These are phyloP conservation scores for Macrophomina pseudophaseolina DNA, from an alignment of 2,329 filamentous ascomycete genomes.

Conservation along the genomic window DNA sequence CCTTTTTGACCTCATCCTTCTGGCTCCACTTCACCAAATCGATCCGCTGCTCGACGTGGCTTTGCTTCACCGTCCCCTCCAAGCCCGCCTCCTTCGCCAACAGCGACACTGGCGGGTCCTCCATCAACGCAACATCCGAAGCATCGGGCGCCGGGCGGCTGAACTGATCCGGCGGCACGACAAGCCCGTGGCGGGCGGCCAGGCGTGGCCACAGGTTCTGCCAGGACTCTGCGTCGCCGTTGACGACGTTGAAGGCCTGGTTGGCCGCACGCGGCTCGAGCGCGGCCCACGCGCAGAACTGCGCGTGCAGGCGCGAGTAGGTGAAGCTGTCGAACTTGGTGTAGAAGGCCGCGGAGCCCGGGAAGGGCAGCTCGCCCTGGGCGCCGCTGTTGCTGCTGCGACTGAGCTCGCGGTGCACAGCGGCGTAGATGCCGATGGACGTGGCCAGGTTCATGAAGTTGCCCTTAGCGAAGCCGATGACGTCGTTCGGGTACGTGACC, in stretches of 20 bases:
- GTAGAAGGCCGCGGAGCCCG: conserved; percentile 38
- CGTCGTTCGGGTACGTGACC: conserved; percentile 53
- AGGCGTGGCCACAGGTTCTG: too few relatives aligned
- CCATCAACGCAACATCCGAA: too few relatives aligned
- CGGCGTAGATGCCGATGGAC: conserved; percentile 37
- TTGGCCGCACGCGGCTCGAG: conserved; percentile 5
- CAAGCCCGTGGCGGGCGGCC: too few relatives aligned
- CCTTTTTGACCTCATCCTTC: conserved; percentile 43
- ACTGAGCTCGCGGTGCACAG: conserved; percentile 34
- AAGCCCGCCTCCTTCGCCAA: too few relatives aligned
- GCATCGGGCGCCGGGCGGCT: too few relatives aligned
- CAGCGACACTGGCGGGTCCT: too few relatives aligned
- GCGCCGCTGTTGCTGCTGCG: too few relatives aligned
- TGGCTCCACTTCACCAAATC: conserved; percentile 51
- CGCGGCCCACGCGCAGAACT: conserved; percentile 42
- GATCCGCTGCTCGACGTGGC: conserved; percentile 40
- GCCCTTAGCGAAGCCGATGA: conserved; percentile 50
- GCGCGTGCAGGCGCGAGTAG: conserved; percentile 33
- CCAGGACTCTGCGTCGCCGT: too few relatives aligned
- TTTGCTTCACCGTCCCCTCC: conserved; percentile 36
- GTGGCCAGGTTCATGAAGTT: conserved; percentile 45
- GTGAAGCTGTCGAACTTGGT: conserved; percentile 40
- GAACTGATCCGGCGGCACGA: too few relatives aligned
- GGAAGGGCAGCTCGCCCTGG: conserved; percentile 35
- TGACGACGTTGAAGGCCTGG: too few relatives aligned